Evolutionary conservation across 2,329 filamentous ascomycete species (phyloP).

Genomic region (Clonostachys rhizophaga): DNA sequence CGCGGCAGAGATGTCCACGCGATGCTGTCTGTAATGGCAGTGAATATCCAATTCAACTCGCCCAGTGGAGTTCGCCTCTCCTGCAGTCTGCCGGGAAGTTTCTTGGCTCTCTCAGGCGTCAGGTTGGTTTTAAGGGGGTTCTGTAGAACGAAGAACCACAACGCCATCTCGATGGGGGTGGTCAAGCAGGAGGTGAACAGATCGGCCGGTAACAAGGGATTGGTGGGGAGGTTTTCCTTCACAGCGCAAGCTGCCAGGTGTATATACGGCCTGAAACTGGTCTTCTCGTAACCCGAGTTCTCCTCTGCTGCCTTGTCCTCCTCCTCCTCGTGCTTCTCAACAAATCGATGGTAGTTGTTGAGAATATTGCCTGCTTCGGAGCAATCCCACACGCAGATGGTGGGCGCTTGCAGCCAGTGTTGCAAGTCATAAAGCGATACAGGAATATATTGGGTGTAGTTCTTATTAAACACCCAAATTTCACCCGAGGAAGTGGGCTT

Average conservation of each 20-base stretch:
- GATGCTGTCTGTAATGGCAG: slow-evolving; percentile 96
- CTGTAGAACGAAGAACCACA: slow-evolving; percentile 94
- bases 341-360: slow-evolving; percentile 88
- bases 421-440: slow-evolving; percentile 94
- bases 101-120: slow-evolving; percentile 77
- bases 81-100: slow-evolving; percentile 85
- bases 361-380: slow-evolving; percentile 95
- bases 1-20: slow-evolving; percentile 94
- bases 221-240: slow-evolving; percentile 91
- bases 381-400: slow-evolving; percentile 96
- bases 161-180: slow-evolving; percentile 94
- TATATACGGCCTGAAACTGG: slow-evolving; percentile 66
- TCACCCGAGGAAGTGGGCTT: slow-evolving; percentile 94
- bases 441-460: slow-evolving; percentile 97
- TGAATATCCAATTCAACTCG: slow-evolving; percentile 99
- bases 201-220: slow-evolving; percentile 88
- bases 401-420: slow-evolving; percentile 91
- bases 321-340: slow-evolving; percentile 90
- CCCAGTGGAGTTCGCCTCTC: slow-evolving; percentile 91
- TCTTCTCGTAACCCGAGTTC: slow-evolving; percentile 81
- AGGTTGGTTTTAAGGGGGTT: slow-evolving; percentile 70
- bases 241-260: slow-evolving; percentile 88
- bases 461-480: slow-evolving; percentile 99
- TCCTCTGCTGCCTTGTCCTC: slow-evolving; percentile 71
- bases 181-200: slow-evolving; percentile 95